A percentile compares a stretch with the other conserved stretches of the same genome.
Conservation (phyloP, 2,329 filamentous ascomycete species). For the Domatiomyces globalis region DNA sequence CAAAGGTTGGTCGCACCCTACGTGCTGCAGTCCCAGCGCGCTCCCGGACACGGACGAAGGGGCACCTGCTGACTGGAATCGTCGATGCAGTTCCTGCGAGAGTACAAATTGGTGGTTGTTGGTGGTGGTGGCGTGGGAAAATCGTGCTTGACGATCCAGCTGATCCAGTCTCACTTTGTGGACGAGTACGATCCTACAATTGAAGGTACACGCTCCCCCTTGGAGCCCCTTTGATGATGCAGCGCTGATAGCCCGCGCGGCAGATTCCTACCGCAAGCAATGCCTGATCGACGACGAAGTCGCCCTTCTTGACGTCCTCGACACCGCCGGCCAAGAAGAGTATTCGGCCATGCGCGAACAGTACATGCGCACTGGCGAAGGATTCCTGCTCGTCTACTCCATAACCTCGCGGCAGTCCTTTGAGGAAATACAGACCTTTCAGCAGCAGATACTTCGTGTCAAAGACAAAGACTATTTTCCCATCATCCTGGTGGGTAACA, state of each 20-base stretch:
- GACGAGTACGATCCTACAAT: conserved; percentile 99
- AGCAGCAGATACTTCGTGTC: conserved; percentile 94
- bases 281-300: conserved; percentile 98
- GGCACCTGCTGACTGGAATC: conserved; percentile 24
- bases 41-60: not conserved
- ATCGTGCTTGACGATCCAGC: conserved; percentile 96
- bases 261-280: conserved; percentile 99
- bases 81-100: conserved; percentile 56
- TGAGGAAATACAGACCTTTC: conserved; percentile 96
- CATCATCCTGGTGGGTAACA: conserved; percentile 98
- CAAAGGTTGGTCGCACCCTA: conserved; percentile 25
- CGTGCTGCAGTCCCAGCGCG: conserved; percentile 1
- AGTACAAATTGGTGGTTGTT: conserved; percentile 94
- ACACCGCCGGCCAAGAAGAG: conserved; percentile 96
- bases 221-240: not conserved
- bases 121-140: conserved; percentile 98
- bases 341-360: conserved; percentile 99
- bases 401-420: conserved; percentile 96
- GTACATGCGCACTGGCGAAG: conserved; percentile 98
- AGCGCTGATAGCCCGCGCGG: conserved; percentile 8
- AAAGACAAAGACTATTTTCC: conserved; percentile 99
- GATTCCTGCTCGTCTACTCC: conserved; percentile 93
- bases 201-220: conserved; percentile 48
- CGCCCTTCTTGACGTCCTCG: conserved; percentile 89
- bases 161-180: conserved; percentile 92